Evolutionary conservation across 768 basidiomycete species (phyloP).

Genomic region (Boletus tylopilopsis): DNA sequence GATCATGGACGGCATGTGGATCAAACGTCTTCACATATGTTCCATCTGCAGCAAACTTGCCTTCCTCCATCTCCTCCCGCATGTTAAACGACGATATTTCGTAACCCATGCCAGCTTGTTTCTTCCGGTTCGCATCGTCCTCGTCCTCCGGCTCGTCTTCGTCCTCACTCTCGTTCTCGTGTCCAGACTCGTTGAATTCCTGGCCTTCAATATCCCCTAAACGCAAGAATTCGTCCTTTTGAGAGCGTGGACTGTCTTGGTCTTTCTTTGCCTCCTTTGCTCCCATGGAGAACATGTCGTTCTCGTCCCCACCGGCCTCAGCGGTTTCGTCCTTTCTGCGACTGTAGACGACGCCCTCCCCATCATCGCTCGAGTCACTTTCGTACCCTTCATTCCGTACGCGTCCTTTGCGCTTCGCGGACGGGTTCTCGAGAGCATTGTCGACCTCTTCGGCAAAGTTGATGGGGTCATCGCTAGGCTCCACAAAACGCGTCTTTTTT

Average conservation of each 20-base stretch:
- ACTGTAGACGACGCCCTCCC: conserved; percentile 88
- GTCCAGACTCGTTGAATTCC: conserved; percentile 55
- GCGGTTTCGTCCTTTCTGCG: conserved; percentile 54
- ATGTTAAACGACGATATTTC: conserved; percentile 97
- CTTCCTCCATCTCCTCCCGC: conserved; percentile 98
- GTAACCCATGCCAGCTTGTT: conserved; percentile 89
- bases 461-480: conserved; percentile 69
- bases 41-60: conserved; percentile 94
- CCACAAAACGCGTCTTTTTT: conserved; percentile 79
- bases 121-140: conserved; percentile 69
- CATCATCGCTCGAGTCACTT: conserved; percentile 91
- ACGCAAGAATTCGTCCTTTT: conserved; percentile 70
- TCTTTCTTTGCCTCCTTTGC: conserved; percentile 54
- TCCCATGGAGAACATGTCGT: conserved; percentile 76
- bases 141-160: conserved; percentile 57
- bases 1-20: conserved; percentile 87
- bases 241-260: conserved; percentile 41
- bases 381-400: conserved; percentile 89
- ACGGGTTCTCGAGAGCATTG: conserved; percentile 63
- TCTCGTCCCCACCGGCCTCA: conserved; percentile 61
- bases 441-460: conserved; percentile 81
- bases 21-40: conserved; percentile 83
- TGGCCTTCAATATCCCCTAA: conserved; percentile 97
- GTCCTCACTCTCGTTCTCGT: conserved; percentile 39
- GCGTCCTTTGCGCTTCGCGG: conserved; percentile 60